These are phyloP conservation scores for Physocladia obscura DNA, from an alignment of 192 early-diverging fungal species.

Conservation along the genomic window DNA sequence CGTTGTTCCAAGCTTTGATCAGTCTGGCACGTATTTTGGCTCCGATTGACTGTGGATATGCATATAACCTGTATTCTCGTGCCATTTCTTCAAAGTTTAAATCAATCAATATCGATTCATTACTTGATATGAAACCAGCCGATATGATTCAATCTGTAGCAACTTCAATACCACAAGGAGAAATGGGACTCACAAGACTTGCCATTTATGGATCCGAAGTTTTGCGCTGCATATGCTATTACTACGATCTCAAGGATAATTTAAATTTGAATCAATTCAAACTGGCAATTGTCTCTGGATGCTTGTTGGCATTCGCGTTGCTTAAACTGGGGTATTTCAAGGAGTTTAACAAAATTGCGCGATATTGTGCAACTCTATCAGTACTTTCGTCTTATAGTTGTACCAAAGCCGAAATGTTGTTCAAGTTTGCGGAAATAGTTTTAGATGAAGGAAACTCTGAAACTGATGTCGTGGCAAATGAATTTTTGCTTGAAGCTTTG, in stretches of 20 bases:
- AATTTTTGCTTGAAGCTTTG: neutral
- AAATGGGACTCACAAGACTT: neutral
- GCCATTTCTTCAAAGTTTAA: slow-evolving; percentile 6
- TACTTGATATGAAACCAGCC: neutral
- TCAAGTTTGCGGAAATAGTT: neutral
- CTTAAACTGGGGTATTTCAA: neutral
- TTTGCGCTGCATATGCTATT: too few species aligned
- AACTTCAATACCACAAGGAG: neutral
- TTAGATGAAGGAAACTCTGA: neutral
- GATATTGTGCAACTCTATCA: neutral
- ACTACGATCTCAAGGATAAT: neutral
- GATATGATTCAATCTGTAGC: neutral
- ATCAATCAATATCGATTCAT: neutral
- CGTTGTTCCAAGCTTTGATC: slow-evolving; percentile 1
- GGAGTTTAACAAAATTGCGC: neutral
- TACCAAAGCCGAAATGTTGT: neutral
- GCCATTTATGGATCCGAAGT: neutral
- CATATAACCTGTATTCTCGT: neutral
- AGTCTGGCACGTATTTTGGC: neutral
- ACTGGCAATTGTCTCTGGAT: neutral
- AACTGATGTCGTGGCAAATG: neutral
- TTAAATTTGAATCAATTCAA: neutral
- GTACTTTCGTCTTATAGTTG: too few species aligned
- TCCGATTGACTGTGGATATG: neutral
- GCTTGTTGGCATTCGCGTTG: neutral